A percentile compares a stretch with the other conserved stretches of the same genome.
These are phyloP conservation scores for Lasiodiplodia sp. DNA, from an alignment of 2,329 filamentous ascomycete genomes.

Conservation along the genomic window DNA sequence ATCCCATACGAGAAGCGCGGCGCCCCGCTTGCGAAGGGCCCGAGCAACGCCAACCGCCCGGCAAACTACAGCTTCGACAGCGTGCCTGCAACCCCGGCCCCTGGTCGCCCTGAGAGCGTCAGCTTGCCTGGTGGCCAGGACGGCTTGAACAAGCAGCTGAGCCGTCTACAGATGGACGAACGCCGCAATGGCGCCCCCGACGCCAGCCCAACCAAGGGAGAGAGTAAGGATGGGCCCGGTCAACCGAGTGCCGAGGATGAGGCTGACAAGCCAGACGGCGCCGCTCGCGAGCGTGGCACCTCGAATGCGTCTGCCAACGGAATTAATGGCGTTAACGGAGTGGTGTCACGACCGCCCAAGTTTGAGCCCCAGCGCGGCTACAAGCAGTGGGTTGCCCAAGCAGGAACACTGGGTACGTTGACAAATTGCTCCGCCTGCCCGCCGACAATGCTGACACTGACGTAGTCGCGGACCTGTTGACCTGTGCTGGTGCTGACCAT, in stretches of 20 bases:
- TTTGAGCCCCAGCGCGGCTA: slow-evolving; percentile 90
- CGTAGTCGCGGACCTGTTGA: slow-evolving; percentile 82
- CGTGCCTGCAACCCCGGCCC: slow-evolving; percentile 83
- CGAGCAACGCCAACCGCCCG: slow-evolving; percentile 46
- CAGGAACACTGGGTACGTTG: slow-evolving; percentile 74
- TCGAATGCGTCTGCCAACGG: slow-evolving; percentile 54
- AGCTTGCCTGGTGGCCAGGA: slow-evolving; percentile 73
- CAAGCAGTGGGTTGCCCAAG: slow-evolving; percentile 98
- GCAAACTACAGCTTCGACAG: slow-evolving; percentile 87
- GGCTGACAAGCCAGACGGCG: slow-evolving; percentile 37
- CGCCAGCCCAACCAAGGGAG: slow-evolving; percentile 20
- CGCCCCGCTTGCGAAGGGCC: slow-evolving; percentile 80
- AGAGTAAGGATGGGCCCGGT: slow-evolving; percentile 16
- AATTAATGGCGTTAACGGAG: slow-evolving; percentile 62
- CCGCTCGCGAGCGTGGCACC: slow-evolving; percentile 34
- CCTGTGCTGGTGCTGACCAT: slow-evolving; percentile 94
- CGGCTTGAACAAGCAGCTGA: slow-evolving; percentile 74
- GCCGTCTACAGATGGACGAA: slow-evolving; percentile 70
- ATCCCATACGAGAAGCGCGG: slow-evolving; percentile 96
- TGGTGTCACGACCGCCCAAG: slow-evolving; percentile 50
- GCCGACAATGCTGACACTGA: slow-evolving; percentile 2
- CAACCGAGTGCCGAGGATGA: slow-evolving; percentile 38
- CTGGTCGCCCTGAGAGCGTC: slow-evolving; percentile 71
- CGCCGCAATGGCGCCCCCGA: slow-evolving; percentile 53
- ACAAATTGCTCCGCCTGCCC: neutral